Conservation (phyloP, 164 flowering plant species). For the Magnolia changhungtana region DNA sequence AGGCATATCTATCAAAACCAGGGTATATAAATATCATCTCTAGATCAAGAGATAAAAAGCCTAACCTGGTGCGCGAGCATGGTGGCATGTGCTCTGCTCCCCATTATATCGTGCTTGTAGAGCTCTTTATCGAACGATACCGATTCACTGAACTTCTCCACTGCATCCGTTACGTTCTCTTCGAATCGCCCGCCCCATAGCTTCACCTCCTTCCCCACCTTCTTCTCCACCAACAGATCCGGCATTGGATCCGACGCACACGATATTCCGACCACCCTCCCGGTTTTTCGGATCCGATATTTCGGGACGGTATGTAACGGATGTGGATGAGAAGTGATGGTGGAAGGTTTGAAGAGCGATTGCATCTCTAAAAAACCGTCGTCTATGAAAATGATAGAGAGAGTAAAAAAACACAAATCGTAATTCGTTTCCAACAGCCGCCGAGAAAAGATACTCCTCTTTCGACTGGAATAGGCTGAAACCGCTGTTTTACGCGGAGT, state of each 20-base stretch:
- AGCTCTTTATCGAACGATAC: conserved; percentile 80
- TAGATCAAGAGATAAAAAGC: not conserved
- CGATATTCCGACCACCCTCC: not conserved
- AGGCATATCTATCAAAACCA: not conserved
- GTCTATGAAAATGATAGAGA: too few relatives aligned
- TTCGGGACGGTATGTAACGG: not conserved
- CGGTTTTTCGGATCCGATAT: not conserved
- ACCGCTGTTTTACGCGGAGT: too few relatives aligned
- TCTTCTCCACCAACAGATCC: not conserved
- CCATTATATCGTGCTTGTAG: conserved; percentile 89
- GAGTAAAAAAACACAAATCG: too few relatives aligned
- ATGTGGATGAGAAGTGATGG: not conserved
- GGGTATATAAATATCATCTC: not conserved
- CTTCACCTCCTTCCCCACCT: conserved; percentile 55
- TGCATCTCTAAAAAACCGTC: not conserved
- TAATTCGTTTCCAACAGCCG: too few relatives aligned
- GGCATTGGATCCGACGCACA: not conserved
- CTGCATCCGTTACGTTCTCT: conserved; percentile 78
- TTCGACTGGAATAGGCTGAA: too few relatives aligned
- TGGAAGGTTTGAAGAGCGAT: not conserved
- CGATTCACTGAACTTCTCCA: conserved; percentile 96
- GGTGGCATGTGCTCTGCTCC: conserved; percentile 87
- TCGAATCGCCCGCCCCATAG: conserved; percentile 98
- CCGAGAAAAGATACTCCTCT: too few relatives aligned
- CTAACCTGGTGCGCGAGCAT: conserved; percentile 92